Base-by-base conservation (phyloP, 2,329 filamentous ascomycete species). In the Pyrenochaeta sp. region DNA sequence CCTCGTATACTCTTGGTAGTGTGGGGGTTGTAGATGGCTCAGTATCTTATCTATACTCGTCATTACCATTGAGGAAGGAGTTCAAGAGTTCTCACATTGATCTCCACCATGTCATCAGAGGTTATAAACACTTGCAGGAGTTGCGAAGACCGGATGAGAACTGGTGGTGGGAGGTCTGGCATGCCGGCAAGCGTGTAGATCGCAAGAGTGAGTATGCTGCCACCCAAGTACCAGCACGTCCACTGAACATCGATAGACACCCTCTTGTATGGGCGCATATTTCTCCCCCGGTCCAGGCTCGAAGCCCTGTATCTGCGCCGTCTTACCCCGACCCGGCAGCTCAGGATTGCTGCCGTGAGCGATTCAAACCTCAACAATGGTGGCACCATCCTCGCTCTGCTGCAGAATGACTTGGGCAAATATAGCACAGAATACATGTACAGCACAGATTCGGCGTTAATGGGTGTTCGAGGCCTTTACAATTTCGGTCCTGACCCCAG, bases 31-130 rank as follows among this genome's bases (percentile, higher is more conserved):
- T 99, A 50, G 94, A 98, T 80, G 95, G 95, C 75, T 97, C 93
- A n/a, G 86, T 99, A 56, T 96, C 93, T 13, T 99, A 98, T 79
- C 87, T 99, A 52, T 98, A 96, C 82, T 96, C 93, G 48, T 96
- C 92, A 2, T 84, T 95, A 8, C 89, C 92, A 12, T 85, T 98
- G 55, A 81, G 83, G 39, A 83, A 89, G 22, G 79, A 80, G 63
- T 92, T 83, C 77, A 86, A 88, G 77, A 96, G 92, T 68, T 88
- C 89, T 47, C 82, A 86, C 24, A 89, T 97, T 37, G 88, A 92
- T 13, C 82, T 99, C 9, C 89, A 89, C 32, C 85, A 89, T 65
- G 85, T 97, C 24, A 86, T 97, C 49, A 87, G 88, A 54, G 93
- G 94, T 1, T 98, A 97, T 76, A 87, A 90, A 56, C 90, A 93